These are phyloP conservation scores for Mortierella sp. DNA, from an alignment of 371 early-diverging fungal species.

Conservation along the genomic window DNA sequence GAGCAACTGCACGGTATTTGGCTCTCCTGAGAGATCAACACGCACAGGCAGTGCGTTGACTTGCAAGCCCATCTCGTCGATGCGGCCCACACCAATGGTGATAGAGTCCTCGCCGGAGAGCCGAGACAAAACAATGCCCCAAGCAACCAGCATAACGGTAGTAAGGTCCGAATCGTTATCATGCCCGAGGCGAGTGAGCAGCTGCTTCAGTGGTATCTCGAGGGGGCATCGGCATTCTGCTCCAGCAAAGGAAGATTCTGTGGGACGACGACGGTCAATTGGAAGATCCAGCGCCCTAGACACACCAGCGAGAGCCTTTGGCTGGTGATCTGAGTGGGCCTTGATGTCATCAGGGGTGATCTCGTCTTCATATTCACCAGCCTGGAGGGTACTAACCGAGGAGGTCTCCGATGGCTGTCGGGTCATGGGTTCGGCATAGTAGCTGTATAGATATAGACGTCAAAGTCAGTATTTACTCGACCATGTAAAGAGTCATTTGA, in stretches of 20 bases:
- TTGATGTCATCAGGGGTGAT: neutral
- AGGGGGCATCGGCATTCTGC: slow-evolving; percentile 1
- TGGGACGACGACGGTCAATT: slow-evolving; percentile 7
- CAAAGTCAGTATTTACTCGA: neutral
- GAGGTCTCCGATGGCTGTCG: slow-evolving; percentile 5
- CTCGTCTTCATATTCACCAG: slow-evolving; percentile 2
- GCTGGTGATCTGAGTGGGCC: neutral
- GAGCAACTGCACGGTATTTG: neutral
- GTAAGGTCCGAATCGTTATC: slow-evolving; percentile 7
- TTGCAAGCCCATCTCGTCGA: neutral
- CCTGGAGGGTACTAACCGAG: slow-evolving; percentile 5
- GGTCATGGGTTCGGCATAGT: slow-evolving; percentile 5
- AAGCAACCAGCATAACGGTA: slow-evolving; percentile 1
- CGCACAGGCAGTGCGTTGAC: neutral
- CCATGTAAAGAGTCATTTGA: neutral
- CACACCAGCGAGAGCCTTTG: neutral
- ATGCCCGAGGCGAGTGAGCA: neutral
- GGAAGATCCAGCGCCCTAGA: neutral
- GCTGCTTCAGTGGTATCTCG: slow-evolving; percentile 1
- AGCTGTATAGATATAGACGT: neutral
- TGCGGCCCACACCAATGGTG: neutral
- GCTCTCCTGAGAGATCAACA: slow-evolving; percentile 6
- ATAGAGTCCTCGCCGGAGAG: neutral
- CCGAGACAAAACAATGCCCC: slow-evolving; percentile 6
- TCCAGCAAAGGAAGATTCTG: neutral